These are phyloP conservation scores for Cladorrhinum sp. DNA, from an alignment of 2,329 filamentous ascomycete genomes.

Conservation along the genomic window DNA sequence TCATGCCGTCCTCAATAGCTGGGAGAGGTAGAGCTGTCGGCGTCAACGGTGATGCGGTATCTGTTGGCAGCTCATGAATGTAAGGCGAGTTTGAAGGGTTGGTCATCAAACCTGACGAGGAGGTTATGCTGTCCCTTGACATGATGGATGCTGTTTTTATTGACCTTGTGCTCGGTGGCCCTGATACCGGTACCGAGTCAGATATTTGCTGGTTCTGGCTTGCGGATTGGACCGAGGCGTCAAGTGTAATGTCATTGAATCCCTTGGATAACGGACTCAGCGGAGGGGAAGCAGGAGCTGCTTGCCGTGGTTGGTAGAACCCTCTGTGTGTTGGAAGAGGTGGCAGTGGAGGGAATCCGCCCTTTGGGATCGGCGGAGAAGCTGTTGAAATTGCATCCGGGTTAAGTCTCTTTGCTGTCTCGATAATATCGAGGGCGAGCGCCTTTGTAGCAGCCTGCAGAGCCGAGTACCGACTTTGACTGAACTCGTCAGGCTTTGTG, in stretches of 20 bases:
- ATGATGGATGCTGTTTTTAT: conserved; percentile 11
- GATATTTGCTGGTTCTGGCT: not conserved
- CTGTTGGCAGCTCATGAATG: conserved; percentile 4
- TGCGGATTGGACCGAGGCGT: not conserved
- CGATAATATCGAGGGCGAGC: conserved; percentile 40
- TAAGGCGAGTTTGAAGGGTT: conserved; percentile 11
- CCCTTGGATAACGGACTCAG: not conserved
- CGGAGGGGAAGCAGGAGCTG: not conserved
- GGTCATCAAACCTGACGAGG: not conserved
- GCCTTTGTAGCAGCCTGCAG: conserved; percentile 40
- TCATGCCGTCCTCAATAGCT: not conserved
- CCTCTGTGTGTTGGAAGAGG: conserved; percentile 23
- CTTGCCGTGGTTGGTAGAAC: not conserved
- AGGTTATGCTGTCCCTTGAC: conserved; percentile 12
- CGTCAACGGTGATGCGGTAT: not conserved
- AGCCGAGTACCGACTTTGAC: conserved; percentile 35
- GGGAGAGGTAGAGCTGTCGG: not conserved
- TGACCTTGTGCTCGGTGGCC: not conserved
- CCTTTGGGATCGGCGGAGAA: conserved; percentile 10
- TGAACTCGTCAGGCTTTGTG: conserved; percentile 38
- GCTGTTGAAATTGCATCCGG: conserved; percentile 24
- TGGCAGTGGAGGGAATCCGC: conserved; percentile 31
- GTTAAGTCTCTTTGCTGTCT: conserved; percentile 36
- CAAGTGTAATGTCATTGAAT: not conserved
- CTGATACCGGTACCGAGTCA: conserved; percentile 3